Percentiles rank a stretch among this genome's conserved stretches.
Evolutionary conservation across 2,329 filamentous ascomycete genomes (phyloP).

Genomic region (Aspergillus sergii): DNA sequence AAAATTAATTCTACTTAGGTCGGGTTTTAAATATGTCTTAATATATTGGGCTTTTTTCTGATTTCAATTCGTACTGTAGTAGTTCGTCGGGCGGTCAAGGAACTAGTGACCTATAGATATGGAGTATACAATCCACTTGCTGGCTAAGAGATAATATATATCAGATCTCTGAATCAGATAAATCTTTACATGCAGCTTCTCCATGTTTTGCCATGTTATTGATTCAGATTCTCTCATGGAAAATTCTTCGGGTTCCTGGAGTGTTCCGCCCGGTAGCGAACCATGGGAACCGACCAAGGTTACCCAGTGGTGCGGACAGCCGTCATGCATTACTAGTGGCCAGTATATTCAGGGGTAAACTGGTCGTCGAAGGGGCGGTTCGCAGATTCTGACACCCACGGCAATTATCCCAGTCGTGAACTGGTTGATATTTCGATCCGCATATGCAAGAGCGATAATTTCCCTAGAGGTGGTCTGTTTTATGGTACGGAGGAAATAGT

Average conservation of each 20-base stretch:
- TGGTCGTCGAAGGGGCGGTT: background rate
- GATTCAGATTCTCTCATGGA: background rate
- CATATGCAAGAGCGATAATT: background rate
- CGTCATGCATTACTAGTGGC: constrained; percentile 6
- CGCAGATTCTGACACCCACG: background rate
- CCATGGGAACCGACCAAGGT: constrained; percentile 6
- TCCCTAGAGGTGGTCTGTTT: background rate
- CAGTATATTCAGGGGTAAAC: constrained; percentile 1
- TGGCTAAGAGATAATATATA: background rate
- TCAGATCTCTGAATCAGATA: background rate
- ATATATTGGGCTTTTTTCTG: background rate
- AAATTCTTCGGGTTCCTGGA: constrained; percentile 8
- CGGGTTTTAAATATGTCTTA: background rate
- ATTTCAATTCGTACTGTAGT: background rate
- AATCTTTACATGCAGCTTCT: background rate
- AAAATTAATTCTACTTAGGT: background rate
- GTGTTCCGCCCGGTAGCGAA: constrained; percentile 2
- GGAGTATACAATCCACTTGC: background rate
- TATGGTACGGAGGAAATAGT: background rate
- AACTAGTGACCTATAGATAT: background rate
- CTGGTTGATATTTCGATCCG: constrained; percentile 2
- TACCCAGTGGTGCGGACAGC: constrained; percentile 10
- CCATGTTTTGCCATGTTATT: background rate
- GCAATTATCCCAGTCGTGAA: background rate
- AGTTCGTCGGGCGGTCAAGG: background rate